A percentile compares a stretch with the other conserved stretches of the same genome.
These are phyloP conservation scores for Cercospora sesami DNA, from an alignment of 2,329 filamentous ascomycete genomes.

Conservation along the genomic window DNA sequence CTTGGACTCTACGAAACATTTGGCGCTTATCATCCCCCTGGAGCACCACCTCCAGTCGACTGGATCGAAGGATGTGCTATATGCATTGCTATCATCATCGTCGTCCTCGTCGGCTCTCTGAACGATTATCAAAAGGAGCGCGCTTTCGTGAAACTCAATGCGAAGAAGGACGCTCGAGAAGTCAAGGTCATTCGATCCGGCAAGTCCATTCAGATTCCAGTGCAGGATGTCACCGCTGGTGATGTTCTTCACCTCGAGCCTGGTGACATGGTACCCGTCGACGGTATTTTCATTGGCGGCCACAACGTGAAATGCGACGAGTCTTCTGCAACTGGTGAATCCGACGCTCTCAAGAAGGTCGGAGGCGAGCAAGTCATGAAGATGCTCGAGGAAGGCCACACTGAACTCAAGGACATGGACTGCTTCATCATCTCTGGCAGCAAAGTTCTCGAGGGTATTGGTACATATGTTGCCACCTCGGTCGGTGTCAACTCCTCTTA, in stretches of 20 bases:
- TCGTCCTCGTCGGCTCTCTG: conserved; percentile 72
- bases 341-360: conserved; percentile 68
- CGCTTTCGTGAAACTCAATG: conserved; percentile 77
- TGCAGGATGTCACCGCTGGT: conserved; percentile 70
- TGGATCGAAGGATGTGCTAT: conserved; percentile 86
- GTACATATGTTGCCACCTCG: conserved; percentile 72
- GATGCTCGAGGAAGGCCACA: conserved; percentile 59
- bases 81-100: conserved; percentile 71
- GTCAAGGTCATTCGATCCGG: conserved; percentile 76
- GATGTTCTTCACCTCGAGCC: conserved; percentile 73
- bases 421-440: conserved; percentile 87
- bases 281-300: conserved; percentile 67
- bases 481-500: conserved; percentile 74
- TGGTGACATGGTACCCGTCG: conserved; percentile 70
- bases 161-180: conserved; percentile 72
- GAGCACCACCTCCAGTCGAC: conserved; percentile 52
- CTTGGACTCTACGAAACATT: conserved; percentile 68
- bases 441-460: conserved; percentile 73
- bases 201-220: conserved; percentile 65
- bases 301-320: conserved; percentile 71
- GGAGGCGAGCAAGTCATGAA: conserved; percentile 65
- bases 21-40: conserved; percentile 51
- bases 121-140: conserved; percentile 83
- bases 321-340: conserved; percentile 74
- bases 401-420: conserved; percentile 66